A percentile compares a stretch with the other conserved stretches of the same genome.
phyloP scores from a whole-genome alignment of 2,329 filamentous ascomycete species.

The Cercospora janseana region DNA sequence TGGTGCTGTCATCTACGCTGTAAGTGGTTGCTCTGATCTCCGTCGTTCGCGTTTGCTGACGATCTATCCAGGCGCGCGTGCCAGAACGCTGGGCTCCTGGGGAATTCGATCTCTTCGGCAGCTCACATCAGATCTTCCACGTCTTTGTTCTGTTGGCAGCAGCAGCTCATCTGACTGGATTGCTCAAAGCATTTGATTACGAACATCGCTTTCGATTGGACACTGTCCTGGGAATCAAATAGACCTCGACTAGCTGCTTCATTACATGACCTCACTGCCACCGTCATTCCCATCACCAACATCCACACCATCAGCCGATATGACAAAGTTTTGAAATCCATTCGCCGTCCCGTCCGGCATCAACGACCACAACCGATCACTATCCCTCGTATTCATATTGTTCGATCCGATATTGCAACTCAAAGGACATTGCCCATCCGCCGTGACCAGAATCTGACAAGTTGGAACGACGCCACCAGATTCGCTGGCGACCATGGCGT shows the following conservation, averaged over 20 bases:
- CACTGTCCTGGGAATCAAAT: slow-evolving; percentile 3
- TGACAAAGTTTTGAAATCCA: slow-evolving; percentile 4
- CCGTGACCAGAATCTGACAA: slow-evolving; percentile 5
- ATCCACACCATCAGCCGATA: slow-evolving; percentile 1
- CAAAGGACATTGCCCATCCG: slow-evolving; percentile 7
- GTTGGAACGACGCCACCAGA: neutral
- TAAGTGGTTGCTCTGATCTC: slow-evolving; percentile 45
- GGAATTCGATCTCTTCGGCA: slow-evolving; percentile 84
- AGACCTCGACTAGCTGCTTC: neutral
- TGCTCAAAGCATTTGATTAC: slow-evolving; percentile 82
- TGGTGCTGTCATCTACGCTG: slow-evolving; percentile 83
- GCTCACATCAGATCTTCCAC: slow-evolving; percentile 96
- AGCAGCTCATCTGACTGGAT: slow-evolving; percentile 73
- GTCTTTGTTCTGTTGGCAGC: slow-evolving; percentile 82
- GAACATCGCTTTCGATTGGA: slow-evolving; percentile 54
- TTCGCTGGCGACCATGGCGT: slow-evolving; percentile 2
- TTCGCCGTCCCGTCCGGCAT: neutral
- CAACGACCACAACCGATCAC: slow-evolving; percentile 4
- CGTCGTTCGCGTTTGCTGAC: neutral
- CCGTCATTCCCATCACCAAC: neutral
- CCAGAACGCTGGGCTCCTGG: slow-evolving; percentile 79
- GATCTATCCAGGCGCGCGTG: slow-evolving; percentile 61
- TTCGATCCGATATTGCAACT: slow-evolving; percentile 1
- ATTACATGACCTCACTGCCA: neutral
- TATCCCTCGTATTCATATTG: neutral